Conservation (phyloP, 129 eudicot species). For the Artemisia tridentata region DNA sequence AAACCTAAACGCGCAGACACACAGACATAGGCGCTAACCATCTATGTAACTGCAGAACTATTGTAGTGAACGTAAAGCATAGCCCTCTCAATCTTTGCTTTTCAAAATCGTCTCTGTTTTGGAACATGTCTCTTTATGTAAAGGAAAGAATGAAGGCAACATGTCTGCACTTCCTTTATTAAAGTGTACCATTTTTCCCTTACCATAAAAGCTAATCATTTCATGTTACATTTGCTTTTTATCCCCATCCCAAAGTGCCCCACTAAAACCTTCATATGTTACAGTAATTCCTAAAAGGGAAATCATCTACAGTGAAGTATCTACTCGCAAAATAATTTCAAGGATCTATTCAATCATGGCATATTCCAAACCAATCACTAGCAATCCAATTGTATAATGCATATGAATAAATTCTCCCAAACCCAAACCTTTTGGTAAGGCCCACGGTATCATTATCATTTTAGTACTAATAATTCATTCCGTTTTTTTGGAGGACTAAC, state of each 20-base stretch:
- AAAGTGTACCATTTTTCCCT: constrained; percentile 1
- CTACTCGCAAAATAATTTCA: background rate
- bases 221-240: constrained; percentile 9
- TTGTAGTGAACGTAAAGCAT: no score
- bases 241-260: constrained; percentile 11
- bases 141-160: constrained; percentile 10
- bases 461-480: background rate
- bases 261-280: constrained; percentile 10
- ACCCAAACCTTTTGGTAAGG: constrained; percentile 15
- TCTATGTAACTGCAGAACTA: no score
- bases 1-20: background rate
- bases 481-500: background rate
- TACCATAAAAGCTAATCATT: constrained; percentile 16
- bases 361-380: constrained; percentile 13
- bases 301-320: constrained; percentile 4
- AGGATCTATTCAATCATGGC: background rate
- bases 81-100: no score
- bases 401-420: constrained; percentile 1
- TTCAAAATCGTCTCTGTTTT: no score
- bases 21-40: no score
- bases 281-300: constrained; percentile 17
- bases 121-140: background rate
- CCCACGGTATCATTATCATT: constrained; percentile 13
- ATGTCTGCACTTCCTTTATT: constrained; percentile 2
- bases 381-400: constrained; percentile 13